Conservation (phyloP, 306 rosid species). For the Lablab purpureus region DNA sequence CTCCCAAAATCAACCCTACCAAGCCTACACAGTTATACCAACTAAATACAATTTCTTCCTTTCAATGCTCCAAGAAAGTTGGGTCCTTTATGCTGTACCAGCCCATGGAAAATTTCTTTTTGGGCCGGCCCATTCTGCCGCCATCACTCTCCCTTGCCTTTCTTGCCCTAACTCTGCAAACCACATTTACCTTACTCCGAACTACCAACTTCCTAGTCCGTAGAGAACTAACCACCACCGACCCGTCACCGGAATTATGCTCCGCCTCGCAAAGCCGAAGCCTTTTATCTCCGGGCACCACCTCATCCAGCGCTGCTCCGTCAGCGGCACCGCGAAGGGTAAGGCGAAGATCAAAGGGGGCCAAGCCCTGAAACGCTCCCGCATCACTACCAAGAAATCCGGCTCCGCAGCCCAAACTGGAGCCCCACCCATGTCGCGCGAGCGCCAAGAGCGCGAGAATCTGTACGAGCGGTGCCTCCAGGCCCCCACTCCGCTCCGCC, state of each 20-base stretch:
- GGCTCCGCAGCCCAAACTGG: slow-evolving; percentile 45
- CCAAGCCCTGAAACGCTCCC: slow-evolving; percentile 48
- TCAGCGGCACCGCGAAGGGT: slow-evolving; percentile 58
- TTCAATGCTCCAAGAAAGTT: too few relatives aligned
- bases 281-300: slow-evolving; percentile 37
- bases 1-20: too few relatives aligned
- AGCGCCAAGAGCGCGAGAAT: slow-evolving; percentile 62
- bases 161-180: slow-evolving; percentile 11
- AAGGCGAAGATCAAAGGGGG: slow-evolving; percentile 59
- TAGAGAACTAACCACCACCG: slow-evolving; percentile 5
- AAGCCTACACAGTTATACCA: too few relatives aligned
- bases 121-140: background rate
- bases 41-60: too few relatives aligned
- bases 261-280: slow-evolving; percentile 47
- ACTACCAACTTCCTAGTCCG: background rate
- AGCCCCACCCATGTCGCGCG: slow-evolving; percentile 49
- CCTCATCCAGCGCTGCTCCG: slow-evolving; percentile 51
- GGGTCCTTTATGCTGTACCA: background rate
- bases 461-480: slow-evolving; percentile 71
- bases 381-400: slow-evolving; percentile 47
- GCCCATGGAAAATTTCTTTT: background rate
- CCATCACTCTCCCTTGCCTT: background rate
- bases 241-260: slow-evolving; percentile 36
- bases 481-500: slow-evolving; percentile 77
- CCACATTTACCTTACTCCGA: background rate